phyloP scores from a whole-genome alignment of 352 stramenopile genomes.

The Phytophthora aleatoria region DNA sequence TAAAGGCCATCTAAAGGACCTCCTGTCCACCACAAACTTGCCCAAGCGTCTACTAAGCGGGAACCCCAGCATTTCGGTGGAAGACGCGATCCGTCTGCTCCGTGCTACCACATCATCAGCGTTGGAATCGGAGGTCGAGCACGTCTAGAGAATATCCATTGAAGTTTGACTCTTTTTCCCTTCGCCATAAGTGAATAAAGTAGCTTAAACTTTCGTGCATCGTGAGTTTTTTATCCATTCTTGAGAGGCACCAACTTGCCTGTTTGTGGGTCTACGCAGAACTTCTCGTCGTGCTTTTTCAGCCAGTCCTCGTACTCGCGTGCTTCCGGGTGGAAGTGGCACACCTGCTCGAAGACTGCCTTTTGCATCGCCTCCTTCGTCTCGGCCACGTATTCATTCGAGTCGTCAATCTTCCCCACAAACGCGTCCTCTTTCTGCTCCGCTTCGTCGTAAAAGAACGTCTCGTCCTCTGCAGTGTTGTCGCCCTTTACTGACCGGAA shows the following conservation, averaged over 20 bases:
- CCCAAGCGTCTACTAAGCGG: slow-evolving; percentile 36
- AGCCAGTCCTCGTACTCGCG: slow-evolving; percentile 65
- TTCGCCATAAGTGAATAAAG: background rate
- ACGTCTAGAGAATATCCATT: slow-evolving; percentile 9
- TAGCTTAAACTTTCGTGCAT: background rate
- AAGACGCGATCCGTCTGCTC: slow-evolving; percentile 34
- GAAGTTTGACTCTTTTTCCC: background rate
- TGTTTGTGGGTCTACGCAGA: slow-evolving; percentile 54
- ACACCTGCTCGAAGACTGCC: slow-evolving; percentile 83
- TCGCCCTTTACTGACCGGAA: slow-evolving; percentile 54
- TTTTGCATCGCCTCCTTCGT: slow-evolving; percentile 74
- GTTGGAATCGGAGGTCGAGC: slow-evolving; percentile 15
- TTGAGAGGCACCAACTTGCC: slow-evolving; percentile 62
- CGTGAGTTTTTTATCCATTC: slow-evolving; percentile 6
- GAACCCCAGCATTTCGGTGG: slow-evolving; percentile 18
- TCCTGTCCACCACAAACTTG: slow-evolving; percentile 50
- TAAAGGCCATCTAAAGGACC: slow-evolving; percentile 40
- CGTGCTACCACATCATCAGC: slow-evolving; percentile 2
- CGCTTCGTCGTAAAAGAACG: slow-evolving; percentile 43
- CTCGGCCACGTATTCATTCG: slow-evolving; percentile 67
- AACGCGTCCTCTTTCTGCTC: slow-evolving; percentile 75
- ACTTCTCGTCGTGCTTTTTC: slow-evolving; percentile 66
- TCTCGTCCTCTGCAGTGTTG: slow-evolving; percentile 21
- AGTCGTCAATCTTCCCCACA: slow-evolving; percentile 67
- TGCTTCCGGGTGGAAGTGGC: slow-evolving; percentile 75